phyloP scores from a whole-genome alignment of 2,329 filamentous ascomycete genomes.

The Metarhizium sp. region DNA sequence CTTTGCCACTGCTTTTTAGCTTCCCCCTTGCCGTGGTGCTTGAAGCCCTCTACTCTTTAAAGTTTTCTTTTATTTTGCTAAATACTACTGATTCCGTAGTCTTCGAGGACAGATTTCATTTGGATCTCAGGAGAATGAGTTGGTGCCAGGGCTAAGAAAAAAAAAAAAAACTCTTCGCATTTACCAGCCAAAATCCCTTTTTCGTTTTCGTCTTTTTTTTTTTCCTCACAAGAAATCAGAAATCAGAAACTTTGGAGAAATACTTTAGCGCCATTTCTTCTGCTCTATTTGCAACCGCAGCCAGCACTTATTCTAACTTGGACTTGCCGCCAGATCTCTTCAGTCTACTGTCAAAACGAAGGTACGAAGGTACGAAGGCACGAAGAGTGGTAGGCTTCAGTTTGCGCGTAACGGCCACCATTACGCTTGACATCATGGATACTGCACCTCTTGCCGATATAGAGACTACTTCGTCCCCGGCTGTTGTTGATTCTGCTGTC shows the following conservation, averaged over 20 bases:
- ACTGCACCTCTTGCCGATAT: slow-evolving; percentile 11
- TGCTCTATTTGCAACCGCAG: background rate
- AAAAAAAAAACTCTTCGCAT: background rate
- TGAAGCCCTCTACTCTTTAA: background rate
- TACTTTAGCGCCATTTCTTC: background rate
- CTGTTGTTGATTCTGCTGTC: background rate
- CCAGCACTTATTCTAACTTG: slow-evolving; percentile 13
- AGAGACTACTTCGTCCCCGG: slow-evolving; percentile 6
- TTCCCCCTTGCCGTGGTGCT: background rate
- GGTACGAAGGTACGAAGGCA: background rate
- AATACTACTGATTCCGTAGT: background rate
- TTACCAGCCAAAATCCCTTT: background rate
- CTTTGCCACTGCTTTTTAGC: background rate
- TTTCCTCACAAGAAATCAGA: slow-evolving; percentile 4
- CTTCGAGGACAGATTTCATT: background rate
- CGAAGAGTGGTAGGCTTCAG: slow-evolving; percentile 1
- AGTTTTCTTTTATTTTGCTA: background rate
- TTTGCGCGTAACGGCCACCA: background rate
- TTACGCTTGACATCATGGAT: slow-evolving; percentile 19
- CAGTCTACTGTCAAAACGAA: slow-evolving; percentile 6
- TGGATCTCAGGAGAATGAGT: background rate
- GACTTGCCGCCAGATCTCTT: slow-evolving; percentile 18
- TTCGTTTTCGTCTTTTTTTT: too few relatives aligned
- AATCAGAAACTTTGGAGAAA: slow-evolving; percentile 8
- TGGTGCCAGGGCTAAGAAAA: background rate